Base-by-base conservation (phyloP, 192 early-diverging fungal species). In the Coemansia sp. region DNA sequence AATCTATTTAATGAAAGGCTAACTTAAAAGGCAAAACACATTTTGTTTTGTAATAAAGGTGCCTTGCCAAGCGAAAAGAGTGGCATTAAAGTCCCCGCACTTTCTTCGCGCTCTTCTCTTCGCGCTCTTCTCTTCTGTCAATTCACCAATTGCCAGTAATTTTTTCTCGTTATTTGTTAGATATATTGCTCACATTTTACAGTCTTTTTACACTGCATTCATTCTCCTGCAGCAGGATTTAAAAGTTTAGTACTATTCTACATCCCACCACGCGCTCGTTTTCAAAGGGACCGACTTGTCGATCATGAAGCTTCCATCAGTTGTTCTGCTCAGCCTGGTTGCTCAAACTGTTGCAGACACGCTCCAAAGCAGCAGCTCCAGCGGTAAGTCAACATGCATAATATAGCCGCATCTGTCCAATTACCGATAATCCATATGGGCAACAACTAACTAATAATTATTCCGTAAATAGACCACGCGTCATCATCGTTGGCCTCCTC, bases 291-390 rank as follows among this genome's bases (percentile, higher is more conserved):
- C 35, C 16, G 16, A 16, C 16, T 38, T 38, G 35, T 38, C 16
- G 16, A 14, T 29, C 28, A 52, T 52, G 50, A 52, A 52, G 50
- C 29, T 52, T 8, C 50, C 50, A 52, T 31, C 50, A 1, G 29
- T 31, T 19, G 50, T 19, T 52, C 50, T 52, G 21, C 50, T 52
- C 18, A 31, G 50, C 7, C 16, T 52, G 16, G 28, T 52, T n/a
- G n/a, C 50, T 28, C 28, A 31, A 19, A 24, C 50, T 1, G 7
- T 52, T 28, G 50, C 50, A 6, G 50, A 52, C n/a, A 16, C 30
- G 19, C 16, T 28, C 1, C 50, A 52, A 18, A 18, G 28, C 19
- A 52, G 49, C 42, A 44, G 42, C 42, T 44, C 42, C 18, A 31
- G 29, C 19, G 28, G 50, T 52, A 52, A 52, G 50, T 52, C 18